A percentile compares a stretch with the other conserved stretches of the same genome.
Evolutionary conservation across 2,329 filamentous ascomycete genomes (phyloP).

Genomic region (Pseudocercospora macadamiae): DNA sequence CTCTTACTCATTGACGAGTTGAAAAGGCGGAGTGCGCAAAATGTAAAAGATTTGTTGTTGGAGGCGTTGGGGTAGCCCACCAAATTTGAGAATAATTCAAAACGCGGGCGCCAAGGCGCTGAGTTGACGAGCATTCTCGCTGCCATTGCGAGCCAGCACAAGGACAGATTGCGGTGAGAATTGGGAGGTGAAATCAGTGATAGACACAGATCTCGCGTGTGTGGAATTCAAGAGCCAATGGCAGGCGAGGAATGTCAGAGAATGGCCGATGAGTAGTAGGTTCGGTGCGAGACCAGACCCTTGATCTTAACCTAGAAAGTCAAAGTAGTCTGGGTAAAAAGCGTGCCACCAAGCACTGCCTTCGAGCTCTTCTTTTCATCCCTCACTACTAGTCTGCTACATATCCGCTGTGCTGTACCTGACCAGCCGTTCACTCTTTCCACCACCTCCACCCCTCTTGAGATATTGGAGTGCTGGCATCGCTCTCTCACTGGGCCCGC

Average conservation of each 20-base stretch:
- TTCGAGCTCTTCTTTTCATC: too few species aligned
- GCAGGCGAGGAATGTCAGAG: neutral
- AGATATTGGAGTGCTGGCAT: neutral
- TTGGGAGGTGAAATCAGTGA: neutral
- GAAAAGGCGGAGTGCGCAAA: neutral
- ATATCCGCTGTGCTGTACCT: neutral
- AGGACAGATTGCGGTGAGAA: neutral
- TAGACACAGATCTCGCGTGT: neutral
- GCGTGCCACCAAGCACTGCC: too few species aligned
- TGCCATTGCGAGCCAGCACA: neutral
- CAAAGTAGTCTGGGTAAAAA: too few species aligned
- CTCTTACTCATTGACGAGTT: neutral
- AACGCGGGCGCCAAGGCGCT: too few species aligned
- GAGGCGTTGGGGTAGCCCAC: neutral
- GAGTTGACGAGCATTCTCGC: neutral
- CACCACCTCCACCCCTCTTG: neutral
- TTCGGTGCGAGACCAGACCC: neutral
- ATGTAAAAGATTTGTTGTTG: neutral
- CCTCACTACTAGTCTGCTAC: neutral
- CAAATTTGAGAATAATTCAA: too few species aligned
- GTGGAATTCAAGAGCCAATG: neutral
- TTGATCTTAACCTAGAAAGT: neutral
- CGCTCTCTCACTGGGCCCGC: neutral
- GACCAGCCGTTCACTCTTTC: neutral
- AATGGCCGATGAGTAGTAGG: neutral